Evolutionary conservation across 345 rosid genomes (phyloP).

Genomic region (Abelmoschus esculentus): DNA sequence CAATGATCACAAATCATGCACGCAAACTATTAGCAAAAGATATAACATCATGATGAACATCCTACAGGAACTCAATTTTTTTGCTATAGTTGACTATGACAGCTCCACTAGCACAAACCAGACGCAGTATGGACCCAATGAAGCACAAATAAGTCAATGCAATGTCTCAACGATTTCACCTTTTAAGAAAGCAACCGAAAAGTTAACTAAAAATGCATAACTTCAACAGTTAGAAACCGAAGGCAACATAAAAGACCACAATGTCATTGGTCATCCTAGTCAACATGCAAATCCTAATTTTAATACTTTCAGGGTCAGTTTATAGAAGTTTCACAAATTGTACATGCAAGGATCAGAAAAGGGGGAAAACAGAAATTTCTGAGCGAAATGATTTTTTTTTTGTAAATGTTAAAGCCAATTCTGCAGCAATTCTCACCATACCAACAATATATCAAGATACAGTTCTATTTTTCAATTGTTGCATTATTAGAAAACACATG

Average conservation of each 20-base stretch:
- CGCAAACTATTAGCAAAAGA: no score
- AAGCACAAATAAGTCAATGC: neutral
- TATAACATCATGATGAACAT: neutral
- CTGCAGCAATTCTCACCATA: slow-evolving; percentile 1
- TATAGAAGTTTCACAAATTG: neutral
- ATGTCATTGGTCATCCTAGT: neutral
- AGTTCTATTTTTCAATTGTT: slow-evolving; percentile 15
- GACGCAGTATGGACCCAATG: neutral
- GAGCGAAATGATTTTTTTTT: neutral
- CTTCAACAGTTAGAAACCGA: no score
- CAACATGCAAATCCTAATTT: neutral
- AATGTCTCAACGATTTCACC: neutral
- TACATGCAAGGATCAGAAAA: neutral
- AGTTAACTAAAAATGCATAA: neutral
- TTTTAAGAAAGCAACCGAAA: neutral
- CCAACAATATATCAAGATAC: neutral
- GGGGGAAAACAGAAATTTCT: neutral
- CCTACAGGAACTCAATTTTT: neutral
- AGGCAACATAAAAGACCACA: neutral
- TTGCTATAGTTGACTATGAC: slow-evolving; percentile 2
- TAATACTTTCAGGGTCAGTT: neutral
- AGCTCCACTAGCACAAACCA: neutral
- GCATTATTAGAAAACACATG: slow-evolving; percentile 22
- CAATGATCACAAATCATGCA: no score
- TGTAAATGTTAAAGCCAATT: neutral